Evolutionary conservation across 768 basidiomycete genomes (phyloP), one percentile per base, ranked within the genome.

Genomic region (Mycena metata): DNA sequence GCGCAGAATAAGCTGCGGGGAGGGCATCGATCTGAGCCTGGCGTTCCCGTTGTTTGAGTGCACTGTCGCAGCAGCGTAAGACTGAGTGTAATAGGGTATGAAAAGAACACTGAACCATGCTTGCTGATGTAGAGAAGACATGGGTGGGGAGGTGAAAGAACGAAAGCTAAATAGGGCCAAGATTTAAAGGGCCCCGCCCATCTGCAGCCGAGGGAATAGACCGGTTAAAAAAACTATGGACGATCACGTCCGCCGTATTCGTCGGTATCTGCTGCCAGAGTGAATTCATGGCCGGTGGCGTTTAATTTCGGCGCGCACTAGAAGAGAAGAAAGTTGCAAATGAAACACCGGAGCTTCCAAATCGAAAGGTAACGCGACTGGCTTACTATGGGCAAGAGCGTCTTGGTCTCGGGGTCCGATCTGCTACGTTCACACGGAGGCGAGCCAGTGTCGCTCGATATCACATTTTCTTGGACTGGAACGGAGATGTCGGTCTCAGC

Each of bases 31-130:
- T 79, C 72, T 82, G 77, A 35, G 78, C 76, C 75, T 83, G 79
- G 59, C 84, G 83, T 70, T 85, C 82, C 61, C 76, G 72, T 75
- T 83, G 84, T 74, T 85, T 86, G 79, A 79, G 77, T 66, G 78
- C 76, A 75, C 85, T 87, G 63, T 30, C 30, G 3, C 41, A 45
- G 46, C 57, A 47, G 13, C 51, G 58, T 33, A 24, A 63, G 46
- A 60, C 21, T 39, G 45, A 55, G 54, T 26, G 63, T 35, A 51
- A 56, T 50, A 60, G 41, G 49, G 33, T 66, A 62, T 51, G 56
- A 51, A 60, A 49, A 49, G 60, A 60, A 59, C 15, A 39, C 47
- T 61, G 11, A 26, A 71, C 66, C 66, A 65, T 43, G 70, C 70
- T 58, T 59, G 58, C 12, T 65, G 70, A 54, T 61, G 66, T n/a